phyloP scores from a whole-genome alignment of 2,329 filamentous ascomycete genomes.

The Trichophyton rubrum region DNA sequence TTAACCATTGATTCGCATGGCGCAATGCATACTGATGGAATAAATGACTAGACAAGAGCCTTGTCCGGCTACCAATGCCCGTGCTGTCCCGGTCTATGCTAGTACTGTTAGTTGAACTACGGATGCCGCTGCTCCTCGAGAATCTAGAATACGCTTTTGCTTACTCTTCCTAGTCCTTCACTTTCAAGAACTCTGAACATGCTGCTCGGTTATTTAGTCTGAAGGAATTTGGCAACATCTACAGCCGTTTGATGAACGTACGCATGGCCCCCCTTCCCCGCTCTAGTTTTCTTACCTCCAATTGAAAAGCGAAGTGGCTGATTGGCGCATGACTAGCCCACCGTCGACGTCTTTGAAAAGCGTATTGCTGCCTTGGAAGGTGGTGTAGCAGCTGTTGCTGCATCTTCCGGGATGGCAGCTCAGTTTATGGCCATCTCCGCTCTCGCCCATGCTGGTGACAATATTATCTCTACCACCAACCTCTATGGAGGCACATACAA shows the following conservation, averaged over 20 bases:
- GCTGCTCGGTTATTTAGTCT: constrained; percentile 90
- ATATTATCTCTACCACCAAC: constrained; percentile 83
- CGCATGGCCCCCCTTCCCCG: constrained; percentile 36
- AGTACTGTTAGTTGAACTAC: constrained; percentile 49
- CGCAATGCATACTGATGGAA: neutral
- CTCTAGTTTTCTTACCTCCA: neutral
- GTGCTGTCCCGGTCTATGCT: constrained; percentile 92
- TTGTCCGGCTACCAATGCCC: constrained; percentile 69
- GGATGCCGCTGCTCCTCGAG: neutral
- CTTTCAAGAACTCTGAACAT: constrained; percentile 92
- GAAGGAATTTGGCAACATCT: constrained; percentile 96
- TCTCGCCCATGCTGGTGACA: constrained; percentile 78
- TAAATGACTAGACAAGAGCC: constrained; percentile 52
- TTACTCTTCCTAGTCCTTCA: constrained; percentile 52
- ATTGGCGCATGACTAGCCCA: constrained; percentile 46
- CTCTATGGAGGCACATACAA: constrained; percentile 95
- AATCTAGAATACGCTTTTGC: neutral
- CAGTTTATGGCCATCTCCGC: constrained; percentile 83
- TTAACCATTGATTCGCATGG: neutral
- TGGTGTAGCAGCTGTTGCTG: constrained; percentile 72
- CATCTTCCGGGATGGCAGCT: constrained; percentile 75
- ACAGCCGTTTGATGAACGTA: constrained; percentile 91
- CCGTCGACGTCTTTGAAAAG: constrained; percentile 92
- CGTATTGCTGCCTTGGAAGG: constrained; percentile 91
- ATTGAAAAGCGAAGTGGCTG: neutral